A percentile compares a stretch with the other conserved stretches of the same genome.
Conservation (phyloP, 1,284 basidiomycete genomes). For the Farysia itapuensis region DNA sequence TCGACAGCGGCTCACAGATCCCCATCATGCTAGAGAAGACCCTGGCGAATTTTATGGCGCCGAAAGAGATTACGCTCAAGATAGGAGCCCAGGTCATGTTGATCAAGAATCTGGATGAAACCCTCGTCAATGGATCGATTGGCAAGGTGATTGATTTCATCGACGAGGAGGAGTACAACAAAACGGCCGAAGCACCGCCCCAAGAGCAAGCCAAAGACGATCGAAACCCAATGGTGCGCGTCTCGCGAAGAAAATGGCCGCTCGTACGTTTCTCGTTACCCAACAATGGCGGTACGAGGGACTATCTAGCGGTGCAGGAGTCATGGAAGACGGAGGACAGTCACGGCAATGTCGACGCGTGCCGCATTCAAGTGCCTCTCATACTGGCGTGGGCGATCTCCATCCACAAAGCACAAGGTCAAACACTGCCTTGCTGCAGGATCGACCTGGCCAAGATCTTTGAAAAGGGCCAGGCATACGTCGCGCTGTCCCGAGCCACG, state of each 20-base stretch:
- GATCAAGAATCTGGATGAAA: slow-evolving; percentile 75
- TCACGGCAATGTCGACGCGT: slow-evolving; percentile 57
- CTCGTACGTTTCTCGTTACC: slow-evolving; percentile 50
- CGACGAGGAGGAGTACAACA: slow-evolving; percentile 32
- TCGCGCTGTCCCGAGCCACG: slow-evolving; percentile 92
- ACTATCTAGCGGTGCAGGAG: slow-evolving; percentile 47
- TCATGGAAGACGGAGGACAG: slow-evolving; percentile 61
- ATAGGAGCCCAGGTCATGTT: slow-evolving; percentile 70
- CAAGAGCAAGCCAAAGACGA: slow-evolving; percentile 38
- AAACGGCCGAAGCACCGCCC: slow-evolving; percentile 51
- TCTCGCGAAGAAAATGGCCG: slow-evolving; percentile 37
- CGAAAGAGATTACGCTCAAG: slow-evolving; percentile 67
- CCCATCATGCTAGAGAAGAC: slow-evolving; percentile 34
- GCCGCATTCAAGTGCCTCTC: slow-evolving; percentile 53
- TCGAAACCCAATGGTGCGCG: slow-evolving; percentile 44
- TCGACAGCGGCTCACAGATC: slow-evolving; percentile 39
- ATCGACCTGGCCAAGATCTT: slow-evolving; percentile 55
- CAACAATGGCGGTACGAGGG: slow-evolving; percentile 40
- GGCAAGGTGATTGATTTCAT: slow-evolving; percentile 66
- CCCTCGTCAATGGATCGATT: slow-evolving; percentile 80
- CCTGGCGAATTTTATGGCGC: slow-evolving; percentile 46
- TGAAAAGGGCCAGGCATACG: slow-evolving; percentile 75
- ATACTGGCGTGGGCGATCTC: slow-evolving; percentile 59
- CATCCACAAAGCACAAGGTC: slow-evolving; percentile 59
- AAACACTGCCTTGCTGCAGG: slow-evolving; percentile 54